Evolutionary conservation across 768 basidiomycete species (phyloP).

Genomic region (Lactarius quietus): DNA sequence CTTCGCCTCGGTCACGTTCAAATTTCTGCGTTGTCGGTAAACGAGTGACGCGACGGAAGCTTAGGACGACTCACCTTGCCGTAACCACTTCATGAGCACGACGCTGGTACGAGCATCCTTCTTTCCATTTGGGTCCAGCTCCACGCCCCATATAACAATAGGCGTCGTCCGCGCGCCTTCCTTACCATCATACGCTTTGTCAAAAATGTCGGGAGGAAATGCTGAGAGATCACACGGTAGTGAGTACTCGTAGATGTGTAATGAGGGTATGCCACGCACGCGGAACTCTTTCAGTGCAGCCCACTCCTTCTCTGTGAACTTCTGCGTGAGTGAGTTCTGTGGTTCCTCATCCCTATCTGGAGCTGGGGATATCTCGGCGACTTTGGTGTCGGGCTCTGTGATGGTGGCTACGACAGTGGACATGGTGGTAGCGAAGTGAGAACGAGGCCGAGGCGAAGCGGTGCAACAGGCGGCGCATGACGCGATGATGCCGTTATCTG

Average conservation of each 20-base stretch:
- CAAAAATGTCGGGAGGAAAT: conserved; percentile 50
- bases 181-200: conserved; percentile 58
- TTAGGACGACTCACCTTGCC: conserved; percentile 49
- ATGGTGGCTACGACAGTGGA: conserved; percentile 14
- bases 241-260: neutral
- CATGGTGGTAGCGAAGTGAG: conserved; percentile 12
- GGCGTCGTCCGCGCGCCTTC: conserved; percentile 47
- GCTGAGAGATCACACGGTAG: conserved; percentile 16
- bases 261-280: conserved; percentile 38
- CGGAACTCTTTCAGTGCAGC: conserved; percentile 62
- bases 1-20: conserved; percentile 50
- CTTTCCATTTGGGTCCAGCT: conserved; percentile 55
- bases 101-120: conserved; percentile 66
- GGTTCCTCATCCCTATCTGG: conserved; percentile 42
- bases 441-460: neutral
- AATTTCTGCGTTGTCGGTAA: conserved; percentile 26
- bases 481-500: too few relatives aligned
- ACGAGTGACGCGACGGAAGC: neutral
- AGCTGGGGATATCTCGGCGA: conserved; percentile 19
- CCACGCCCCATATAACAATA: conserved; percentile 68
- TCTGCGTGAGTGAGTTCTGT: conserved; percentile 63
- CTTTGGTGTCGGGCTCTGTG: conserved; percentile 13
- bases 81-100: conserved; percentile 78
- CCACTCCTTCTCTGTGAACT: conserved; percentile 75
- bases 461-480: too few relatives aligned